Evolutionary conservation across 129 eudicot species (phyloP).

Genomic region (Escallonia rubra): DNA sequence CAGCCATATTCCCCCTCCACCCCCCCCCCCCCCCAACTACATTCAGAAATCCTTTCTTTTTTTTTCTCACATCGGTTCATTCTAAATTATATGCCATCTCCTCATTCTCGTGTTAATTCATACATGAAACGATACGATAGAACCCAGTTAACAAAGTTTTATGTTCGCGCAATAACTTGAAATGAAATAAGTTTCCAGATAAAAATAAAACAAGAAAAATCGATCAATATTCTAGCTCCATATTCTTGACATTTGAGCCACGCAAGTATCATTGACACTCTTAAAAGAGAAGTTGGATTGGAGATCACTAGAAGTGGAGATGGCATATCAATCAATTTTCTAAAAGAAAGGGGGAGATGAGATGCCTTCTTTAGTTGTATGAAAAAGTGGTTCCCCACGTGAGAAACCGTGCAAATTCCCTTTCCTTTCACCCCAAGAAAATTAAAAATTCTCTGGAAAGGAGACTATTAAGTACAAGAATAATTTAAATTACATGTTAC

Average conservation of each 20-base stretch:
- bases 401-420: constrained; percentile 45
- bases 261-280: not conserved
- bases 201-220: not conserved
- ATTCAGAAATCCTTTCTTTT: not conserved
- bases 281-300: too few relatives aligned
- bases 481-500: too few relatives aligned
- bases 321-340: not conserved
- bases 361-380: not conserved
- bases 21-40: not conserved
- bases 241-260: not conserved
- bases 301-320: not conserved
- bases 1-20: not conserved
- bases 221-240: not conserved
- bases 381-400: constrained; percentile 41
- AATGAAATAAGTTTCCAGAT: not conserved
- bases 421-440: constrained; percentile 59
- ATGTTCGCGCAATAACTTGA: not conserved
- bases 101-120: not conserved
- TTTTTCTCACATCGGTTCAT: not conserved
- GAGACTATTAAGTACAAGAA: too few relatives aligned
- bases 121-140: not conserved
- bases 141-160: not conserved
- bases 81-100: not conserved
- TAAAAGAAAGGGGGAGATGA: not conserved
- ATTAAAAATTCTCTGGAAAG: too few relatives aligned